A percentile compares a stretch with the other conserved stretches of the same genome.
Conservation (phyloP, 352 stramenopile species). For the Ochromonadaceae sp. region DNA sequence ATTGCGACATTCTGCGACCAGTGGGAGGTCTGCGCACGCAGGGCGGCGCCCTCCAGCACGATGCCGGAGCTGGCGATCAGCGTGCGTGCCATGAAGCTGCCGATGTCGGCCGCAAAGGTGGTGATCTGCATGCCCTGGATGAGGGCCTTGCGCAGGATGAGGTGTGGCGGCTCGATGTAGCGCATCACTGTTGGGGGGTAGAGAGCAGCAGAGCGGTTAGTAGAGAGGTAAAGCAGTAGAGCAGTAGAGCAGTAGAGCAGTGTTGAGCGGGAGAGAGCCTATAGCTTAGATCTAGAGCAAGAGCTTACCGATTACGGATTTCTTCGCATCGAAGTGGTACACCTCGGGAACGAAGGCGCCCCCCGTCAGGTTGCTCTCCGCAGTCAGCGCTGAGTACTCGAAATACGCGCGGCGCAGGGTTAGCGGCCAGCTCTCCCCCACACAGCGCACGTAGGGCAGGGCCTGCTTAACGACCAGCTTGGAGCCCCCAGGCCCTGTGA, state of each 20-base stretch:
- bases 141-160: constrained; percentile 36
- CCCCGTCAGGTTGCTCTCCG: constrained; percentile 18
- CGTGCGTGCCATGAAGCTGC: constrained; percentile 24
- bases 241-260: too few species aligned
- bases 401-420: constrained; percentile 34
- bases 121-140: constrained; percentile 28
- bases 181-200: constrained; percentile 30
- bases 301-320: neutral
- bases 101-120: constrained; percentile 31
- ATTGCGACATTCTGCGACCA: constrained; percentile 35
- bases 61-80: constrained; percentile 25
- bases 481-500: neutral
- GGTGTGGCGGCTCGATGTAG: constrained; percentile 35
- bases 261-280: constrained; percentile 14
- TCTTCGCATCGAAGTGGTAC: constrained; percentile 28
- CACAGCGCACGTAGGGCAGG: constrained; percentile 39
- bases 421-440: constrained; percentile 38
- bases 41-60: constrained; percentile 6
- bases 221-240: too few species aligned
- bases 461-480: constrained; percentile 34
- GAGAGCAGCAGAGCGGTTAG: neutral
- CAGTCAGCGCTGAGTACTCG: constrained; percentile 31
- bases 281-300: constrained; percentile 19
- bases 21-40: constrained; percentile 22
- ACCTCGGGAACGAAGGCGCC: constrained; percentile 22